These are phyloP conservation scores for Nelumbo lutea DNA, from an alignment of 164 flowering plant species.

Conservation along the genomic window DNA sequence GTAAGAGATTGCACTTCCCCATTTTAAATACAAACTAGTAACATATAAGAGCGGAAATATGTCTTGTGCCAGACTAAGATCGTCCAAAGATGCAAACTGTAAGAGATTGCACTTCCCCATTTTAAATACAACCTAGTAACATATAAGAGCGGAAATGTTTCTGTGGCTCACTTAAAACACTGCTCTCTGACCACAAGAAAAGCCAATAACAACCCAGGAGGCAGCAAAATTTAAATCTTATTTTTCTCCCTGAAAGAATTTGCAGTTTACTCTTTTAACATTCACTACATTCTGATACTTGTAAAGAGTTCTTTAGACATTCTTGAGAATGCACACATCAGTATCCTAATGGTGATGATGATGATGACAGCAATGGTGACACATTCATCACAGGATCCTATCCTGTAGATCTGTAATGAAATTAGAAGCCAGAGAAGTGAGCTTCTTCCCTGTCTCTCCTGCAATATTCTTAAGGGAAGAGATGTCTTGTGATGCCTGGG, in stretches of 20 bases:
- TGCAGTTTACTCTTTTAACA: constrained; percentile 24
- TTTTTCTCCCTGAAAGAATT: constrained; percentile 30
- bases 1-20: not conserved
- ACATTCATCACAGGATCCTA: constrained; percentile 60
- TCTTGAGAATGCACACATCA: constrained; percentile 2
- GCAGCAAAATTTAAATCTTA: constrained; percentile 14
- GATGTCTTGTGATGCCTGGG: constrained; percentile 88
- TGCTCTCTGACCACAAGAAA: not conserved
- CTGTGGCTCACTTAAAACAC: not conserved
- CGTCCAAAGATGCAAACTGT: too few species aligned
- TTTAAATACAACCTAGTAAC: not conserved
- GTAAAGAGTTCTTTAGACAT: constrained; percentile 2
- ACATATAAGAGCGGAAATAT: not conserved
- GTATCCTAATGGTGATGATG: not conserved
- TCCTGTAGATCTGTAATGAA: constrained; percentile 86
- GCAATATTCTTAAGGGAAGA: constrained; percentile 89
- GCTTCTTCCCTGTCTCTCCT: constrained; percentile 95
- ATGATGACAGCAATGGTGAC: not conserved
- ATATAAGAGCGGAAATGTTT: not conserved
- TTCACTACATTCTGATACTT: constrained; percentile 15
- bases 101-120: not conserved
- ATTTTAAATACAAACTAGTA: not conserved
- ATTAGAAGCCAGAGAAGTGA: constrained; percentile 66
- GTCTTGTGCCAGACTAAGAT: too few species aligned
- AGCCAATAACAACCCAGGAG: not conserved